A percentile compares a stretch with the other conserved stretches of the same genome.
Evolutionary conservation across 208 protist genomes (phyloP).

Genomic region (Trypanosoma congolense): DNA sequence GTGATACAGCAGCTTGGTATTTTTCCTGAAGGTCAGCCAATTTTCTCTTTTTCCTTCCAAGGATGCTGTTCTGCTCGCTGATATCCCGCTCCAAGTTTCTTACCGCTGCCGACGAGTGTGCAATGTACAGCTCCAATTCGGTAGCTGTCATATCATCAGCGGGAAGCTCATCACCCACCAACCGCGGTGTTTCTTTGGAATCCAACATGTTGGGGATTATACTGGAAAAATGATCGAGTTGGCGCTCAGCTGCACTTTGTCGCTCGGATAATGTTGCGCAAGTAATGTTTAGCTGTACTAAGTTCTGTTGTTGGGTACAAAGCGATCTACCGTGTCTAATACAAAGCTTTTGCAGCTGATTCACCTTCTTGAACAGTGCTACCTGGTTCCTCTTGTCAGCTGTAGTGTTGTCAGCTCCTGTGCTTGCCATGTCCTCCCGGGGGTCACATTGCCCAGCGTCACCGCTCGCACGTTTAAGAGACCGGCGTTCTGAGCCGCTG

Average conservation of each 20-base stretch:
- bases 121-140: constrained; percentile 73
- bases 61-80: constrained; percentile 37
- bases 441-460: background rate
- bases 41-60: constrained; percentile 35
- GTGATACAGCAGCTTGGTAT: background rate
- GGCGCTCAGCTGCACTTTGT: constrained; percentile 29
- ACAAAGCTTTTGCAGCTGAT: constrained; percentile 43
- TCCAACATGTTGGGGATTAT: constrained; percentile 29
- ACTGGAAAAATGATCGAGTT: constrained; percentile 45
- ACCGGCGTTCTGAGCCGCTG: too few species aligned
- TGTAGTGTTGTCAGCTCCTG: background rate
- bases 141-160: constrained; percentile 56
- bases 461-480: background rate
- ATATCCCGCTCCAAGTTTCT: constrained; percentile 43
- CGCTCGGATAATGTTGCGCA: constrained; percentile 65
- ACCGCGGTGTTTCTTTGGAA: constrained; percentile 1
- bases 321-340: constrained; percentile 42
- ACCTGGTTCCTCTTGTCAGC: constrained; percentile 1
- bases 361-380: constrained; percentile 17
- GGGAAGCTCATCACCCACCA: constrained; percentile 8
- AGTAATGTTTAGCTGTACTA: constrained; percentile 39
- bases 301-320: constrained; percentile 27
- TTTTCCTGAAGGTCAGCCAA: constrained; percentile 25
- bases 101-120: constrained; percentile 42
- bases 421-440: background rate